phyloP scores from a whole-genome alignment of 257 asterid species.

The Thymus quinquecostatus region DNA sequence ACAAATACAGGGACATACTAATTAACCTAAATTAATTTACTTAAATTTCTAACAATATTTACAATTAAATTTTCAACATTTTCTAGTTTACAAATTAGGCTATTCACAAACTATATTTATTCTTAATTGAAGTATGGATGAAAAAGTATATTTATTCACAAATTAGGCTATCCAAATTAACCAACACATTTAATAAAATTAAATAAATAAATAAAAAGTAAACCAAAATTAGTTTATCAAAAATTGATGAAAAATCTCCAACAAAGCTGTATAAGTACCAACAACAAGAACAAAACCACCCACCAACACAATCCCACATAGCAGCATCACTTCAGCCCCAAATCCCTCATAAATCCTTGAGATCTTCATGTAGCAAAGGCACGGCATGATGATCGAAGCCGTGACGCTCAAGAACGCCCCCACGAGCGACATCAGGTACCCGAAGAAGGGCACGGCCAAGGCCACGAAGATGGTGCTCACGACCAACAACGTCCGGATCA shows the following conservation, averaged over 20 bases:
- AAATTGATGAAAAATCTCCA: constrained; percentile 49
- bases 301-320: constrained; percentile 49
- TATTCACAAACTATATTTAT: too few relatives aligned
- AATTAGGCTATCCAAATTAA: background rate
- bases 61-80: too few relatives aligned
- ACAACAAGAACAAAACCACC: constrained; percentile 53
- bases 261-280: constrained; percentile 60
- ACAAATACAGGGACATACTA: too few relatives aligned
- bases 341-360: constrained; percentile 48
- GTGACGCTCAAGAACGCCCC: constrained; percentile 71
- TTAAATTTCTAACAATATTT: too few relatives aligned
- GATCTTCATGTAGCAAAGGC: constrained; percentile 79
- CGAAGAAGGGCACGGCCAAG: constrained; percentile 70
- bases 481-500: constrained; percentile 56
- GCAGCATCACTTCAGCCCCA: constrained; percentile 39
- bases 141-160: too few relatives aligned
- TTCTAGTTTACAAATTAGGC: too few relatives aligned
- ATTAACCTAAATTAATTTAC: too few relatives aligned
- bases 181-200: background rate
- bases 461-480: constrained; percentile 70
- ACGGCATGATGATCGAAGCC: constrained; percentile 71
- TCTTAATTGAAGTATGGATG: too few relatives aligned
- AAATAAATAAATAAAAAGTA: background rate
- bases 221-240: background rate
- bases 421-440: constrained; percentile 64